phyloP scores from a whole-genome alignment of 1,284 basidiomycete genomes.

The Ustilago nuda region DNA sequence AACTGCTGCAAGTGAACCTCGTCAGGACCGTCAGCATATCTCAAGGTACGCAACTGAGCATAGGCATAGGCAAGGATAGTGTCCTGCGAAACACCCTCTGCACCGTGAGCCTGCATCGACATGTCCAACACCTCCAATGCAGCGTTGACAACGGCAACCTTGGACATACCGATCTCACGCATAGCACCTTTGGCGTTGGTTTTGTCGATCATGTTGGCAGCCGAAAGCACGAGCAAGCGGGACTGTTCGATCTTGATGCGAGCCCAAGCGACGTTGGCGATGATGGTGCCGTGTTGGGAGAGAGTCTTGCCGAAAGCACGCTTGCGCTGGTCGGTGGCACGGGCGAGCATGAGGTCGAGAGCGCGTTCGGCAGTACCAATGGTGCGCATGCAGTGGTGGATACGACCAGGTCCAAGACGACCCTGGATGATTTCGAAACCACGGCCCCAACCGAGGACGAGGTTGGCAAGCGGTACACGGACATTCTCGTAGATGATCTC shows the following conservation, averaged over 20 bases:
- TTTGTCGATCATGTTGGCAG: constrained; percentile 94
- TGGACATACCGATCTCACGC: constrained; percentile 96
- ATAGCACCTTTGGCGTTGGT: constrained; percentile 90
- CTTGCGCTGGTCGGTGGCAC: constrained; percentile 88
- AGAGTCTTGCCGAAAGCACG: constrained; percentile 95
- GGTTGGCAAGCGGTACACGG: constrained; percentile 82
- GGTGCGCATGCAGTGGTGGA: constrained; percentile 94
- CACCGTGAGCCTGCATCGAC: constrained; percentile 89
- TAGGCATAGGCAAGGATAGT: constrained; percentile 82
- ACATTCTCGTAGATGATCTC: constrained; percentile 96
- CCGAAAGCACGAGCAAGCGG: constrained; percentile 87
- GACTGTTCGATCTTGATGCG: constrained; percentile 91
- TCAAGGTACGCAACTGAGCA: constrained; percentile 80
- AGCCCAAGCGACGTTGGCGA: constrained; percentile 89
- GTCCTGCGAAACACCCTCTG: constrained; percentile 93
- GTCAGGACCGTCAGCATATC: constrained; percentile 64
- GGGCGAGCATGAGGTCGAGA: constrained; percentile 86
- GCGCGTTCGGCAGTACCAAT: constrained; percentile 88
- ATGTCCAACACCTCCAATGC: constrained; percentile 88
- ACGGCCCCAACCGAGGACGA: constrained; percentile 90
- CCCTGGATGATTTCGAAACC: constrained; percentile 99
- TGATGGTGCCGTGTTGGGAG: constrained; percentile 91
- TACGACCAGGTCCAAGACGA: constrained; percentile 92
- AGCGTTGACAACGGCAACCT: constrained; percentile 87
- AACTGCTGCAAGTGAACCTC: constrained; percentile 94